Conservation (phyloP, 1,284 basidiomycete species). For the Coniferiporia weirii region DNA sequence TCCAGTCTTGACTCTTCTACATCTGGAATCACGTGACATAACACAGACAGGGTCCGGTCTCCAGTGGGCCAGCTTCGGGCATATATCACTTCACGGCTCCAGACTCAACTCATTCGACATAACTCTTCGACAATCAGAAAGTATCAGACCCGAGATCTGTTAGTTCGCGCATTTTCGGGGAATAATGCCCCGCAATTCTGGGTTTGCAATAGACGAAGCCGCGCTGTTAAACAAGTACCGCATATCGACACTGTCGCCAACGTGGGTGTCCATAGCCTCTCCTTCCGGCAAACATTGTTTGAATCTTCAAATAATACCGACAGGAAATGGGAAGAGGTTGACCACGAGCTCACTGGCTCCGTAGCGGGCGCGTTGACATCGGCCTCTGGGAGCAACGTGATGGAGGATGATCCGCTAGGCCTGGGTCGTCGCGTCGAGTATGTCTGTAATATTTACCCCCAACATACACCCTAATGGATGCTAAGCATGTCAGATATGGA, state of each 20-base stretch:
- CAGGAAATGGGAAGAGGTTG: slow-evolving; percentile 78
- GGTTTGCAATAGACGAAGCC: slow-evolving; percentile 68
- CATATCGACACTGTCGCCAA: slow-evolving; percentile 61
- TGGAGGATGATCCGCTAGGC: slow-evolving; percentile 66
- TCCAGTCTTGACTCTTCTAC: too few relatives aligned
- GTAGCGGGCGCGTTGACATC: slow-evolving; percentile 56
- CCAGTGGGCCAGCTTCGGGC: too few relatives aligned
- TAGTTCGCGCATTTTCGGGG: not conserved
- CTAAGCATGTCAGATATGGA: slow-evolving; percentile 62
- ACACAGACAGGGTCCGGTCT: too few relatives aligned
- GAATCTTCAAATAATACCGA: not conserved
- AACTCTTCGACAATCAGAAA: too few relatives aligned
- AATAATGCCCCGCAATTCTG: slow-evolving; percentile 40
- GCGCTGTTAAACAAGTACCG: slow-evolving; percentile 70
- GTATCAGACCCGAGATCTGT: not conserved
- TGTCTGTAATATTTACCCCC: slow-evolving; percentile 1
- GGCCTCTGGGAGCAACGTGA: slow-evolving; percentile 40
- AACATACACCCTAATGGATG: not conserved
- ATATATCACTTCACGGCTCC: too few relatives aligned
- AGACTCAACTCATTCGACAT: too few relatives aligned
- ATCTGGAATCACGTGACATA: too few relatives aligned
- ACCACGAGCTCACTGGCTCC: slow-evolving; percentile 69
- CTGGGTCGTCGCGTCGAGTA: slow-evolving; percentile 60
- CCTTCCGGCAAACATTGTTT: not conserved
- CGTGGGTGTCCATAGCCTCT: slow-evolving; percentile 36